These are phyloP conservation scores for Fusarium multiceps DNA, from an alignment of 2,329 filamentous ascomycete genomes.

Conservation along the genomic window DNA sequence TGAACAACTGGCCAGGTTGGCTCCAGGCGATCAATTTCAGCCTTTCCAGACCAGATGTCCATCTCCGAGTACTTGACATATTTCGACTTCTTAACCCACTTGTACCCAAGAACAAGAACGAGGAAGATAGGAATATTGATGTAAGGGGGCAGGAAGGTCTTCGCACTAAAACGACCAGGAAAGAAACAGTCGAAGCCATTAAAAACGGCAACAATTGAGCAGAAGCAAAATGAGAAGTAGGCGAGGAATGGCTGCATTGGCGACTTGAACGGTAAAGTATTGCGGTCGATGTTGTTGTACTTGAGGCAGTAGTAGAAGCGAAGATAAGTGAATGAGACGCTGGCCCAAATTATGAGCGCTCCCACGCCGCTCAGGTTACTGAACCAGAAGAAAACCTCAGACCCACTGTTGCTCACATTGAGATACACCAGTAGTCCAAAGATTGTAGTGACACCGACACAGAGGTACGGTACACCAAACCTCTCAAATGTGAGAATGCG, in stretches of 20 bases:
- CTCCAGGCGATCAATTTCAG: slow-evolving; percentile 60
- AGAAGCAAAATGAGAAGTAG: slow-evolving; percentile 67
- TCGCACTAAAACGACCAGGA: slow-evolving; percentile 69
- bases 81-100: slow-evolving; percentile 47
- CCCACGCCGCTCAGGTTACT: slow-evolving; percentile 24
- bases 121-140: slow-evolving; percentile 72
- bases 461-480: slow-evolving; percentile 29
- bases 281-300: slow-evolving; percentile 59
- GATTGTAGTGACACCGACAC: slow-evolving; percentile 6
- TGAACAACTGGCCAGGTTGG: slow-evolving; percentile 59
- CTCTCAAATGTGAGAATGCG: slow-evolving; percentile 10
- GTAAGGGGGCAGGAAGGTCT: slow-evolving; percentile 72
- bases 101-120: slow-evolving; percentile 67
- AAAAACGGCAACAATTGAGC: slow-evolving; percentile 72
- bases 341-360: slow-evolving; percentile 58
- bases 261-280: slow-evolving; percentile 62
- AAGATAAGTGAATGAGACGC: slow-evolving; percentile 55
- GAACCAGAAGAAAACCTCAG: slow-evolving; percentile 31
- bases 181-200: slow-evolving; percentile 83
- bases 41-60: slow-evolving; percentile 31
- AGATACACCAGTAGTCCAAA: slow-evolving; percentile 41
- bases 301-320: slow-evolving; percentile 58
- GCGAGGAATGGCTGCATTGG: slow-evolving; percentile 71
- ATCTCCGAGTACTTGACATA: slow-evolving; percentile 31
- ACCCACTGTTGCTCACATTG: slow-evolving; percentile 27